Conservation (phyloP, 306 rosid species). For the Trichosanthes cucumerina region DNA sequence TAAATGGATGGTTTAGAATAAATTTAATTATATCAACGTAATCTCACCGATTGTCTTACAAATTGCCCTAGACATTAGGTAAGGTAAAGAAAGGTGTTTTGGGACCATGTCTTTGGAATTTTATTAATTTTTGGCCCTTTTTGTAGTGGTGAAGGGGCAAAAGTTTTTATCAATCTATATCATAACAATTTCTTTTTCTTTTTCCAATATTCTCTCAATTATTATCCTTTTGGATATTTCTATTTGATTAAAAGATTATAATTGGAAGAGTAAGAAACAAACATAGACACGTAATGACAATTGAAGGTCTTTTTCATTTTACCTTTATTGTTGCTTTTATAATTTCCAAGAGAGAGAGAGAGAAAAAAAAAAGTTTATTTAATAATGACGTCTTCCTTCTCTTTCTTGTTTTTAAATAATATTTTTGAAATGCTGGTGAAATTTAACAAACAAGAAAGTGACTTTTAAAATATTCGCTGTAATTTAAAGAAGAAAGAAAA, state of each 20-base stretch:
- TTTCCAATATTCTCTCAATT: not conserved
- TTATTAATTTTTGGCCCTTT: not conserved
- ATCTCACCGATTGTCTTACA: too few relatives aligned
- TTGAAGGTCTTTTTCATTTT: not conserved
- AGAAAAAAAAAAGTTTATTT: not conserved
- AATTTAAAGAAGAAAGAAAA: too few relatives aligned
- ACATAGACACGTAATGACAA: conserved; percentile 2
- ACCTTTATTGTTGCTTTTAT: not conserved
- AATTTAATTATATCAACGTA: too few relatives aligned
- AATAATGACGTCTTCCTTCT: not conserved
- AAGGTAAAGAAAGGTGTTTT: not conserved
- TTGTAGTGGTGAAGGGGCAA: not conserved
- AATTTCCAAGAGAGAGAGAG: not conserved
- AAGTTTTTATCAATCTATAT: not conserved
- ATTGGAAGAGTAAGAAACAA: not conserved
- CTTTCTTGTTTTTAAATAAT: not conserved
- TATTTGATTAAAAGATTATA: not conserved
- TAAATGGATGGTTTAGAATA: too few relatives aligned
- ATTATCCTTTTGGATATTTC: not conserved
- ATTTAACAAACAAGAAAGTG: not conserved
- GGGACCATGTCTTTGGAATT: not conserved
- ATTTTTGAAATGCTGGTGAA: not conserved
- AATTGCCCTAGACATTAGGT: not conserved
- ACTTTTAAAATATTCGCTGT: not conserved
- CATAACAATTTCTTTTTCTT: not conserved